Conservation (phyloP, 1,284 basidiomycete species). For the Rhizoctonia solani region DNA sequence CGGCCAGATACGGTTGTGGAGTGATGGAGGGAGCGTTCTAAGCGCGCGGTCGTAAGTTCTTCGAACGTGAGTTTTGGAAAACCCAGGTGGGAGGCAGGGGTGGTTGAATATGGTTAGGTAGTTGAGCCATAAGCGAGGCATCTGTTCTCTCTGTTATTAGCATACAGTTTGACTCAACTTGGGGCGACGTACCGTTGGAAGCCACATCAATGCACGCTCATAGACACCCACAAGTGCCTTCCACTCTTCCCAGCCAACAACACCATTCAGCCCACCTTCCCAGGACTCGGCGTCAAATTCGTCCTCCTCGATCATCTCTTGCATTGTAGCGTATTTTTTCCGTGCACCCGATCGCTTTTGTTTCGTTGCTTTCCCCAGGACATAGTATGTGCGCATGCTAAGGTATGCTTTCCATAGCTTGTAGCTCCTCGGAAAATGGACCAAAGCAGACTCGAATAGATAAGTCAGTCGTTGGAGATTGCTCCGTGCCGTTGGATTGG, state of each 20-base stretch:
- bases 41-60: conserved; percentile 94
- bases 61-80: conserved; percentile 89
- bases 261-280: conserved; percentile 83
- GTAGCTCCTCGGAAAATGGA: conserved; percentile 86
- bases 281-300: conserved; percentile 76
- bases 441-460: conserved; percentile 90
- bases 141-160: conserved; percentile 51
- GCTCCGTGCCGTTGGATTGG: conserved; percentile 70
- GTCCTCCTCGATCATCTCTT: conserved; percentile 85
- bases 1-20: conserved; percentile 95
- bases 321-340: conserved; percentile 87
- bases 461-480: conserved; percentile 84
- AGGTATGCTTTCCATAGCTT: conserved; percentile 96
- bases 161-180: conserved; percentile 12
- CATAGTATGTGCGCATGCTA: conserved; percentile 79
- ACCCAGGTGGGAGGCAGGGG: conserved; percentile 81
- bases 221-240: conserved; percentile 83
- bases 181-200: conserved; percentile 75
- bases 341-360: conserved; percentile 80
- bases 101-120: conserved; percentile 92
- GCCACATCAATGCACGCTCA: conserved; percentile 92
- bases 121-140: conserved; percentile 93
- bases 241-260: conserved; percentile 96
- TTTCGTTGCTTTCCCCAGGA: conserved; percentile 73
- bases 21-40: conserved; percentile 88